Conservation (phyloP, 1,139 yeast genomes). For the Yamadazyma epiphylla region DNA sequence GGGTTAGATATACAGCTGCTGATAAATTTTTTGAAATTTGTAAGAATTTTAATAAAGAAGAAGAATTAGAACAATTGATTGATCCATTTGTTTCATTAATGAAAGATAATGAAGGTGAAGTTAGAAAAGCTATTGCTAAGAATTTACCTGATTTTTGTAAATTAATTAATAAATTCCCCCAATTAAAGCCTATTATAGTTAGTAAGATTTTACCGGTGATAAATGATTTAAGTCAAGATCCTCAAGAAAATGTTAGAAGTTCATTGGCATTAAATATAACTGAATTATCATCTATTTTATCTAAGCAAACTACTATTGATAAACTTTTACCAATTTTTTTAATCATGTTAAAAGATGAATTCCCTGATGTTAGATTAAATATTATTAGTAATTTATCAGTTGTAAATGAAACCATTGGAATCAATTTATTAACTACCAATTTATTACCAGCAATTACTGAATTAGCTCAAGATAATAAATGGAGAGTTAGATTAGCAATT, state of each 20-base stretch:
- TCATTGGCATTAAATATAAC: slow-evolving; percentile 89
- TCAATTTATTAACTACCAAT: slow-evolving; percentile 79
- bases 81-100: slow-evolving; percentile 72
- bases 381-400: slow-evolving; percentile 88
- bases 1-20: slow-evolving; percentile 97
- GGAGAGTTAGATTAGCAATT: slow-evolving; percentile 97
- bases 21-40: slow-evolving; percentile 82
- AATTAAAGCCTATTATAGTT: slow-evolving; percentile 53
- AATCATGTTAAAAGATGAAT: slow-evolving; percentile 94
- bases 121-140: slow-evolving; percentile 88
- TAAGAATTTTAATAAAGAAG: slow-evolving; percentile 52
- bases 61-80: slow-evolving; percentile 53
- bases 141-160: slow-evolving; percentile 81
- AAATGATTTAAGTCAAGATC: slow-evolving; percentile 81
- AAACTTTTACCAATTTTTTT: slow-evolving; percentile 82
- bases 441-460: slow-evolving; percentile 94
- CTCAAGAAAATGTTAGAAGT: slow-evolving; percentile 89
- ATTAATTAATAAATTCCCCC: slow-evolving; percentile 41
- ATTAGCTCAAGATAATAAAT: slow-evolving; percentile 91
- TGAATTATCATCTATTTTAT: slow-evolving; percentile 80
- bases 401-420: slow-evolving; percentile 93
- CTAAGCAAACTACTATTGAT: slow-evolving; percentile 81
- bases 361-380: slow-evolving; percentile 92
- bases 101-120: slow-evolving; percentile 96
- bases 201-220: slow-evolving; percentile 79